Evolutionary conservation across 106 monocot species (phyloP), one percentile per base, ranked within the genome.

Genomic region (Acorus calamus): DNA sequence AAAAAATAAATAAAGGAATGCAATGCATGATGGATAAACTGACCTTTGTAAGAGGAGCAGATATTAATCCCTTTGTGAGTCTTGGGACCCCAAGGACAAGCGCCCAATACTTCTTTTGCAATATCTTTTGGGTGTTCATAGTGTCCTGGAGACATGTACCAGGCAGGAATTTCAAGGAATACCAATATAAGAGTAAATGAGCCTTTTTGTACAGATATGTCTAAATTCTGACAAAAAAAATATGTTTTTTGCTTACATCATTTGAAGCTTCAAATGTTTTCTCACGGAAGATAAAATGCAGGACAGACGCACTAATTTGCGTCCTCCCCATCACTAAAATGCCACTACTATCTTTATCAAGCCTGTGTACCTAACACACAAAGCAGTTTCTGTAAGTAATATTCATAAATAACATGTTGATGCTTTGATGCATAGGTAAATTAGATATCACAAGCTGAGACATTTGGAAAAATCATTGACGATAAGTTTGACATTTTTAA

Each of bases 211-310:
- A 28, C 28, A 28, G 28, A 28, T 28, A 28, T 28, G 0, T 28
- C 28, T 28, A 28, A 28, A 28, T 28, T 28, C 28, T 28, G 28
- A 28, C 28, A 28, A 28, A 28, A 28, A n/a, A 28, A 28, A 44
- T 28, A 9, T 5, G 50, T 47, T 66, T 3, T 56, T 42, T 14
- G 71, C 88, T 79, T 82, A 86, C 98, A 77, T 73, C 73, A 53
- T 59, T 59, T 53, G 50, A 51, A 60, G 78, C 81, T 66, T 61
- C 70, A 79, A 78, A 75, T 52, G 92, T 99, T 79, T 89, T 99
- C 58, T 92, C 98, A 66, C 92, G 88, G 67, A 99, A 99, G 67
- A 99, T 73, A 14, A 85, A 83, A 83, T 99, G 98, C 65, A 98
- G 74, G 68, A 98, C 77, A 7, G 83, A 74, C 63, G 98, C 65